Evolutionary conservation across 2,329 filamentous ascomycete species (phyloP), one percentile per base, ranked within the genome.

Genomic region (Talaromyces verruculosus): DNA sequence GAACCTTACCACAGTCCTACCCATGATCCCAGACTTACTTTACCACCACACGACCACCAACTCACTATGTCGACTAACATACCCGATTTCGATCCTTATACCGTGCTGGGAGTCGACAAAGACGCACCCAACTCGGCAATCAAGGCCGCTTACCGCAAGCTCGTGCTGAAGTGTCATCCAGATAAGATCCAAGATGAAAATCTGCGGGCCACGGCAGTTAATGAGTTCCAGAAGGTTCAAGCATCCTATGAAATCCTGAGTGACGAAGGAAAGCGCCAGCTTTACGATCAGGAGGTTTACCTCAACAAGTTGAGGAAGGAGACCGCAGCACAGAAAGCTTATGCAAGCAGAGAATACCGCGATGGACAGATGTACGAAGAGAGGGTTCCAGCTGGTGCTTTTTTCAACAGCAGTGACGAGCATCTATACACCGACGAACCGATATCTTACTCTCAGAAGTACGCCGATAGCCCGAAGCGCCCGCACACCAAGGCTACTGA

Each of bases 211-310:
- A 82, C 87, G 71, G 96, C 93, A 77, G 88, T 91, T 72, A 89
- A 92, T 71, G 89, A 96, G 78, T 99, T 98, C 74, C 93, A 97
- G 79, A 89, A 88, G 76, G 91, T 98, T 39, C 93, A 97, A 77
- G 88, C 93, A 72, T 93, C 95, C 61, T 99, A 97, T 79, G 95
- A 98, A 79, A 84, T 95, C 35, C 86, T 99, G 67, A 91, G 88
- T 73, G 89, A 97, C 75, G 90, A 94, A 33, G 83, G 81, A 6
- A 87, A 89, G 75, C 84, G 92, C 67, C 79, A 82, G 66, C 88
- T 88, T 70, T 97, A 97, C 77, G 92, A 98, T 78, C 88, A 92
- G 62, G 85, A 89, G 74, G 83, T 90, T 68, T 87, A 84, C 72
- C 78, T 93, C 68, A 87, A 86, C 61, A 87, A 89, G 75, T 79